Percentiles rank a stretch among this genome's conserved stretches.
These are phyloP conservation scores for Dactylellina drechsleri DNA, from an alignment of 2,329 filamentous ascomycete genomes.

Conservation along the genomic window DNA sequence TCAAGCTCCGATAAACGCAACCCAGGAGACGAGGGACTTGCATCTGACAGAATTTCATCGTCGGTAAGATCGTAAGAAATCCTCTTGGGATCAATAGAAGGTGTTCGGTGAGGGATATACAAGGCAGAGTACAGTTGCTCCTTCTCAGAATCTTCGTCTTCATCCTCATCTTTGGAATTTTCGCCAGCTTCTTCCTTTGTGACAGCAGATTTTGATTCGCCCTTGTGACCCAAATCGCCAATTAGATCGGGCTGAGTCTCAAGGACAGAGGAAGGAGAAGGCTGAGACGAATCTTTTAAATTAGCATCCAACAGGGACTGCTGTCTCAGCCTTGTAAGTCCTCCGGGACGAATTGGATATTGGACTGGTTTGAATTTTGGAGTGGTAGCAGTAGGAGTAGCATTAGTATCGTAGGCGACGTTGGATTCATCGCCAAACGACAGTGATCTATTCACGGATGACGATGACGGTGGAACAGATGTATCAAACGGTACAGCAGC, in stretches of 20 bases:
- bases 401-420: constrained; percentile 27
- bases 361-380: constrained; percentile 32
- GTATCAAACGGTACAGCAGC: constrained; percentile 48
- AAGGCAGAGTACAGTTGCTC: constrained; percentile 89
- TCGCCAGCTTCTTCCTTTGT: constrained; percentile 30
- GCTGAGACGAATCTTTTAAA: constrained; percentile 40
- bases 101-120: constrained; percentile 78
- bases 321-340: constrained; percentile 45
- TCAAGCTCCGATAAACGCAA: constrained; percentile 44
- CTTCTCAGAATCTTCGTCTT: constrained; percentile 69
- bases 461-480: constrained; percentile 46
- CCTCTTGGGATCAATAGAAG: constrained; percentile 60
- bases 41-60: constrained; percentile 37
- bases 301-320: constrained; percentile 51
- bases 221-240: constrained; percentile 27
- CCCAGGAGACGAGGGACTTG: constrained; percentile 32
- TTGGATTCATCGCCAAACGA: constrained; percentile 52
- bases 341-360: constrained; percentile 47
- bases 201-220: constrained; percentile 12
- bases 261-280: constrained; percentile 22
- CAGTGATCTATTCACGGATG: constrained; percentile 45
- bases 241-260: constrained; percentile 5
- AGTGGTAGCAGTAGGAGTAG: no score
- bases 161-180: constrained; percentile 55
- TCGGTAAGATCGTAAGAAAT: constrained; percentile 36